These are phyloP conservation scores for Neonectria magnoliae DNA, from an alignment of 2,329 filamentous ascomycete species.

Conservation along the genomic window DNA sequence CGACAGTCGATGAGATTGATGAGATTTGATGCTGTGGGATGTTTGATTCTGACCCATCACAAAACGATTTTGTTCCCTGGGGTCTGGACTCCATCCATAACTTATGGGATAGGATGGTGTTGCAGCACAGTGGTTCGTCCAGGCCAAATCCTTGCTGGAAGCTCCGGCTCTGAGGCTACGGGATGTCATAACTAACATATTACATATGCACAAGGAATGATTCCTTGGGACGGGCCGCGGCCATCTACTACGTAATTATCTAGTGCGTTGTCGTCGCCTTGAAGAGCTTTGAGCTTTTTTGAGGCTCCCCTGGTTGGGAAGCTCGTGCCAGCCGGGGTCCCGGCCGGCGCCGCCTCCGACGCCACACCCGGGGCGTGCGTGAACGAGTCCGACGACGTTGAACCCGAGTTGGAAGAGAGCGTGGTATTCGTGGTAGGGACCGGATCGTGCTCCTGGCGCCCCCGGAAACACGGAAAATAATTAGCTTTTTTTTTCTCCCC, in stretches of 20 bases:
- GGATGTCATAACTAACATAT: neutral
- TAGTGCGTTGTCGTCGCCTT: conserved; percentile 1
- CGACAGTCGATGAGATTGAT: conserved; percentile 24
- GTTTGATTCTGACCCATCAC: conserved; percentile 21
- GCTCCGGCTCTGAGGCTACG: neutral
- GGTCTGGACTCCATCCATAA: neutral
- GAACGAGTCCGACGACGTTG: neutral
- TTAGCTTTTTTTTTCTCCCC: neutral
- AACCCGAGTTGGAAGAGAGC: neutral
- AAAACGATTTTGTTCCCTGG: conserved; percentile 4
- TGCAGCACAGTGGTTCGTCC: neutral
- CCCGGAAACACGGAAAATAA: neutral
- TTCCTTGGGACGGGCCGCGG: neutral
- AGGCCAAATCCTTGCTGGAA: conserved; percentile 5
- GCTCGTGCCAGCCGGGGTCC: conserved; percentile 24
- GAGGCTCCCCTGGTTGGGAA: conserved; percentile 2
- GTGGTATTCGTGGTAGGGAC: neutral
- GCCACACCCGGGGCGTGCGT: conserved; percentile 3
- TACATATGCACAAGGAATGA: neutral
- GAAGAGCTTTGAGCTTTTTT: conserved; percentile 11
- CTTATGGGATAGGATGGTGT: neutral
- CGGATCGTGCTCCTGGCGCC: conserved; percentile 3
- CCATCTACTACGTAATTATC: neutral
- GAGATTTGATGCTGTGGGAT: conserved; percentile 21
- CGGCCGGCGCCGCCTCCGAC: conserved; percentile 17